Base-by-base conservation (phyloP, 2,329 filamentous ascomycete species). In the Cladosporium sp. region DNA sequence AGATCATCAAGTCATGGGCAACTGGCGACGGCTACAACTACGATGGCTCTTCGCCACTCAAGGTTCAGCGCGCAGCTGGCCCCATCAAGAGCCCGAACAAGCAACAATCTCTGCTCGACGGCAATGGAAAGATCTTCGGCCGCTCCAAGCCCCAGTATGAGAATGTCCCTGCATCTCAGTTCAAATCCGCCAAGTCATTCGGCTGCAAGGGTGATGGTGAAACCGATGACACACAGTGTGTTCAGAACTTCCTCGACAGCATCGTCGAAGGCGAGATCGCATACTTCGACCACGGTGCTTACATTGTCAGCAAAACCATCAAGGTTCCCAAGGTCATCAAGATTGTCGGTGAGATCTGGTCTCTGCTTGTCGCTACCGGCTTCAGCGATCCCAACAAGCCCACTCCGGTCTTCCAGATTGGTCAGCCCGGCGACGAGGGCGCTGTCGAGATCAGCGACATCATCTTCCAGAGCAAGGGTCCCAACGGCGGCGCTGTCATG, bases 91-190 rank as follows among this genome's bases (percentile, higher is more conserved):
- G 82, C 31, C 80, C 87, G 52, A 75, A 78, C 65, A 93, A 91
- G 80, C 91, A 93, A 7, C 78, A 82, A 14, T 80, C 78, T 28
- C 88, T 98, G 18, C 82, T 93, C 46, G 83, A 87, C 69, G 77
- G 78, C 46, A 78, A 83, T 28, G 91, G 91, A 69, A 88, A 86
- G 44, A 82, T 97, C 72, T 93, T 93, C 76, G 90, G 92, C 69
- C 90, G 91, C 71, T 90, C 88, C 77, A 96, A 95, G 84, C 95
- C 95, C 16, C 91, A 97, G 77, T 99, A 98, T 76, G 86, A 91
- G 75, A 80, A 81, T 50, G 79, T 91, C 2, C 78, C 88, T 3
- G 85, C 83, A n/a, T 84, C 82, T 67, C 85, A 85, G 37, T 97
- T 99, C 74, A 80, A 96, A 72, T 94, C 91, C 70, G 90, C 95